phyloP scores from a whole-genome alignment of 164 flowering plant genomes.

The Hamamelis virginiana region DNA sequence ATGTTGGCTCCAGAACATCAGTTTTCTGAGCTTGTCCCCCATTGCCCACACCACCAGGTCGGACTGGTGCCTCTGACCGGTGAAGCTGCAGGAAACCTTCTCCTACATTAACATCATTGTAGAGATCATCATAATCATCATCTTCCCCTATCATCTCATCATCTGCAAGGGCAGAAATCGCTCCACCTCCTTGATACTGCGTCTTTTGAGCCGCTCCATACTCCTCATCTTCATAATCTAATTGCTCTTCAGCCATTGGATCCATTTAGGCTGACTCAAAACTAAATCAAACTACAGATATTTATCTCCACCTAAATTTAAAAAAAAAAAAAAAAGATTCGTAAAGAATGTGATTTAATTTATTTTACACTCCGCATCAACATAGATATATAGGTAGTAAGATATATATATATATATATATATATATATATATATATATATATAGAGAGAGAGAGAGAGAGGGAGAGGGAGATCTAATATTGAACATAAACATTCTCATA shows the following conservation, averaged over 20 bases:
- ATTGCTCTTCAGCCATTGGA: conserved; percentile 64
- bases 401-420: no score
- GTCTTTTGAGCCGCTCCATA: conserved; percentile 58
- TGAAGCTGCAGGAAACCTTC: conserved; percentile 66
- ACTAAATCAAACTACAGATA: conserved; percentile 6
- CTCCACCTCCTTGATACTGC: conserved; percentile 72
- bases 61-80: conserved; percentile 38
- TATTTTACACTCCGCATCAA: not conserved
- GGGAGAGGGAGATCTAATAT: not conserved
- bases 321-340: not conserved
- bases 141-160: conserved; percentile 70
- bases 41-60: conserved; percentile 34
- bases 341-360: not conserved
- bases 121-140: conserved; percentile 72
- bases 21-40: conserved; percentile 39
- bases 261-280: conserved; percentile 36
- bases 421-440: not conserved
- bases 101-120: conserved; percentile 73
- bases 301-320: not conserved
- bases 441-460: not conserved
- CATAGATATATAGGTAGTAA: not conserved
- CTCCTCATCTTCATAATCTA: conserved; percentile 78
- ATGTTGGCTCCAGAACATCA: conserved; percentile 33
- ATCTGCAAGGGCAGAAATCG: conserved; percentile 75
- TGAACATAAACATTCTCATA: not conserved